Conservation (phyloP, 2,329 filamentous ascomycete genomes). For the Fusarium piperis region DNA sequence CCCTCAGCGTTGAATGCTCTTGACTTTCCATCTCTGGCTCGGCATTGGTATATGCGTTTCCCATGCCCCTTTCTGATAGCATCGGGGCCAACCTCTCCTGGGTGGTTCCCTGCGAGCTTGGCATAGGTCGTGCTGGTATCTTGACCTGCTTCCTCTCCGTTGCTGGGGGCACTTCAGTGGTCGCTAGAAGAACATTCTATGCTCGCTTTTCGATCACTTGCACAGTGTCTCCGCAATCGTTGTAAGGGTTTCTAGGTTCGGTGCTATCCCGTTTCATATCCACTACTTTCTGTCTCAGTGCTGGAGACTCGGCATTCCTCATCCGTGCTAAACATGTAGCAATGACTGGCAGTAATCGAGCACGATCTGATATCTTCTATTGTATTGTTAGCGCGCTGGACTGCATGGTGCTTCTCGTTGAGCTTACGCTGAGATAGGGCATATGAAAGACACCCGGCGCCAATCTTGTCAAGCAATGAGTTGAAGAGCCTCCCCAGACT, state of each 20-base stretch:
- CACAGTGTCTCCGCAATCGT: neutral
- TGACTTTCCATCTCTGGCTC: neutral
- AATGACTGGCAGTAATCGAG: conserved; percentile 42
- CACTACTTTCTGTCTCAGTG: conserved; percentile 43
- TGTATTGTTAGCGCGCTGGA: conserved; percentile 8
- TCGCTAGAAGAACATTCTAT: conserved; percentile 41
- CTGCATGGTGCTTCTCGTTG: neutral
- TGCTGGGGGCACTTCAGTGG: conserved; percentile 15
- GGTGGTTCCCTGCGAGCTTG: neutral
- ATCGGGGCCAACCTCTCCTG: neutral
- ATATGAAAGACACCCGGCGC: conserved; percentile 51
- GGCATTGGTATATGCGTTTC: neutral
- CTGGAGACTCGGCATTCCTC: conserved; percentile 48
- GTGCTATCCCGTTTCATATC: neutral
- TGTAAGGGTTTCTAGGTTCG: neutral
- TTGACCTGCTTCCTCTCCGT: conserved; percentile 1
- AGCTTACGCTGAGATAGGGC: conserved; percentile 47
- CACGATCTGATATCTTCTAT: conserved; percentile 42
- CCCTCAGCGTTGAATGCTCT: neutral
- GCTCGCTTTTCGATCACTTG: conserved; percentile 25
- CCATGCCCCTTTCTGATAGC: neutral
- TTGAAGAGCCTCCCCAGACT: conserved; percentile 18
- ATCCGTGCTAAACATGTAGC: conserved; percentile 46
- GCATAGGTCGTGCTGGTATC: neutral
- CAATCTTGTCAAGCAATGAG: conserved; percentile 41